Conservation (phyloP, 192 early-diverging fungal species). For the Coemansia sp. region DNA sequence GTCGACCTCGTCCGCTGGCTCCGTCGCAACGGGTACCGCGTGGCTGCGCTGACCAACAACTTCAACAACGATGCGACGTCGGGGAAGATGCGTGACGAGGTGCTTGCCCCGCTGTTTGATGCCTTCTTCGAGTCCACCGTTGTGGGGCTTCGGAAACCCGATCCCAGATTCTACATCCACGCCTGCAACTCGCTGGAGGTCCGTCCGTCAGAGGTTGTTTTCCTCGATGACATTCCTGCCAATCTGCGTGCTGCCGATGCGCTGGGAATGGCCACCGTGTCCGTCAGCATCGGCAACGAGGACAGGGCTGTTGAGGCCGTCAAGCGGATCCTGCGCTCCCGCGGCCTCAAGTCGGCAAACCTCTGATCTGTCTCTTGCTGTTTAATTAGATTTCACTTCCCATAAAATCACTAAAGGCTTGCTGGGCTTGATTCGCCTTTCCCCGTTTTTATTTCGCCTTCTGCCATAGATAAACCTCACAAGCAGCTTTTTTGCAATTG, state of each 20-base stretch:
- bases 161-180: slow-evolving; percentile 68
- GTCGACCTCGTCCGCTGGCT: slow-evolving; percentile 41
- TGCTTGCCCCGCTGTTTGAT: slow-evolving; percentile 62
- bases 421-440: too few relatives aligned
- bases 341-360: slow-evolving; percentile 18
- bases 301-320: slow-evolving; percentile 27
- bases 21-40: slow-evolving; percentile 58
- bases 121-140: slow-evolving; percentile 73
- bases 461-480: too few relatives aligned
- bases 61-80: slow-evolving; percentile 53
- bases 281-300: slow-evolving; percentile 49
- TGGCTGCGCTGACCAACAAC: slow-evolving; percentile 86
- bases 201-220: slow-evolving; percentile 65
- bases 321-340: slow-evolving; percentile 19
- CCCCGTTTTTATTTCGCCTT: too few relatives aligned
- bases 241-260: slow-evolving; percentile 71
- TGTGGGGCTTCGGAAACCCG: slow-evolving; percentile 82
- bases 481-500: background rate
- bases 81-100: slow-evolving; percentile 16
- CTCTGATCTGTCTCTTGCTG: slow-evolving; percentile 4
- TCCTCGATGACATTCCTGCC: slow-evolving; percentile 83
- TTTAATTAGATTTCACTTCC: background rate
- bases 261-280: slow-evolving; percentile 72
- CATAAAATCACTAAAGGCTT: too few relatives aligned
- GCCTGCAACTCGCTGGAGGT: slow-evolving; percentile 74